These are phyloP conservation scores for Podosphaera fusca DNA, from an alignment of 2,329 filamentous ascomycete species.

Conservation along the genomic window DNA sequence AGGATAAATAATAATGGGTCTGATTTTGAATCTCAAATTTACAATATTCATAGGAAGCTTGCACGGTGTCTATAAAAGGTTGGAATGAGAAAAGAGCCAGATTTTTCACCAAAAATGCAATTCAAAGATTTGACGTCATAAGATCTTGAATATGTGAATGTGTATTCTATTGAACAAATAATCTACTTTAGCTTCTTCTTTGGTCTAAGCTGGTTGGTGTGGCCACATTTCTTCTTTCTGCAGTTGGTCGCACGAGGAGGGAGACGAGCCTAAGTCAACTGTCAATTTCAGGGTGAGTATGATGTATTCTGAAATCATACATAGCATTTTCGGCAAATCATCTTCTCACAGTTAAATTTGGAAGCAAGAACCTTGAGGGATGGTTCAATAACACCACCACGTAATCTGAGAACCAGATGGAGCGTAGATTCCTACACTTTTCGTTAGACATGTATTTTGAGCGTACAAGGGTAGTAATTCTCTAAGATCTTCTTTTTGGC, in stretches of 20 bases:
- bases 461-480: not conserved
- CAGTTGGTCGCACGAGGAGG: conserved; percentile 99
- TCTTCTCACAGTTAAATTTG: conserved; percentile 99
- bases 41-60: too few species aligned
- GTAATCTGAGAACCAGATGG: conserved; percentile 93
- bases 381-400: conserved; percentile 98
- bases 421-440: conserved; percentile 73
- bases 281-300: conserved; percentile 8
- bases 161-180: conserved; percentile 18
- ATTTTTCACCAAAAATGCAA: too few species aligned
- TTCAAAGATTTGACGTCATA: not conserved
- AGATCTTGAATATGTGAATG: too few species aligned
- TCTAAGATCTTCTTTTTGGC: not conserved
- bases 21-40: too few species aligned
- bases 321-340: conserved; percentile 99
- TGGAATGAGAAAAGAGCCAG: too few species aligned
- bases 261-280: conserved; percentile 40
- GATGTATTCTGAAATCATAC: conserved; percentile 29
- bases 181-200: conserved; percentile 99
- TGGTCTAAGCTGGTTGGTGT: conserved; percentile 99
- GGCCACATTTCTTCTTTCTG: conserved; percentile 99
- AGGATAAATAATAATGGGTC: too few species aligned
- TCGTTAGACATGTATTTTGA: conserved; percentile 4
- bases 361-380: conserved; percentile 93
- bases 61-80: too few species aligned